Evolutionary conservation across 805 yeast genomes (phyloP).

Genomic region (Saccharomycopsis sp.): DNA sequence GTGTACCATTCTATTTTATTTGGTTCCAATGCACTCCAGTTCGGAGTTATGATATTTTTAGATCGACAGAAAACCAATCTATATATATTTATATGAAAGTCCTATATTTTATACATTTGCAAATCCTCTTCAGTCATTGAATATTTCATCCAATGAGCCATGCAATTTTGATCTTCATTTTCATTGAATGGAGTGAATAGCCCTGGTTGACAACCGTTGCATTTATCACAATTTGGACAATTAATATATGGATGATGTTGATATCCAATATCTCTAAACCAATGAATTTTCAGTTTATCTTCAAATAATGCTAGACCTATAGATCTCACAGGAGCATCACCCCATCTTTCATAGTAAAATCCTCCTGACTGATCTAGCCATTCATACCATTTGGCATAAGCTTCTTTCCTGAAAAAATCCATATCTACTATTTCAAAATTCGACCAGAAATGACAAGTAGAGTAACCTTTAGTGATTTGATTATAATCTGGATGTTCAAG

Average conservation of each 20-base stretch:
- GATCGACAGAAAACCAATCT: too few species aligned
- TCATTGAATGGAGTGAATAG: conserved; percentile 44
- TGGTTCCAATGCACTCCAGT: too few species aligned
- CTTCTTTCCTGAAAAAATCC: conserved; percentile 67
- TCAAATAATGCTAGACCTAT: conserved; percentile 67
- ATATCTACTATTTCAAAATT: conserved; percentile 80
- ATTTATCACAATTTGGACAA: conserved; percentile 58
- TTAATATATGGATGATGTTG: conserved; percentile 65
- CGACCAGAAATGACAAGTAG: conserved; percentile 81
- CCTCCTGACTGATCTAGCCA: conserved; percentile 66
- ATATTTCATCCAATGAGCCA: conserved; percentile 57
- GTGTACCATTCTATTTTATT: too few species aligned
- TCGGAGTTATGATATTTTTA: too few species aligned
- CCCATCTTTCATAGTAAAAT: conserved; percentile 88
- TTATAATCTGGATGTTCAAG: conserved; percentile 50
- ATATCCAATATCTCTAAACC: conserved; percentile 83
- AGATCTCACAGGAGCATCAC: conserved; percentile 87
- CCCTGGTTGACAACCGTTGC: conserved; percentile 46
- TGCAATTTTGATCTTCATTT: conserved; percentile 63
- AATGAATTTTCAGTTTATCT: conserved; percentile 61
- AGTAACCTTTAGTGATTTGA: conserved; percentile 39
- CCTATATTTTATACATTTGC: neutral
- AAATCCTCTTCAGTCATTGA: conserved; percentile 31
- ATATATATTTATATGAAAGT: too few species aligned
- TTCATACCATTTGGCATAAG: conserved; percentile 58